Conservation (phyloP, 768 basidiomycete species). For the Phlegmacium glaucopus region DNA sequence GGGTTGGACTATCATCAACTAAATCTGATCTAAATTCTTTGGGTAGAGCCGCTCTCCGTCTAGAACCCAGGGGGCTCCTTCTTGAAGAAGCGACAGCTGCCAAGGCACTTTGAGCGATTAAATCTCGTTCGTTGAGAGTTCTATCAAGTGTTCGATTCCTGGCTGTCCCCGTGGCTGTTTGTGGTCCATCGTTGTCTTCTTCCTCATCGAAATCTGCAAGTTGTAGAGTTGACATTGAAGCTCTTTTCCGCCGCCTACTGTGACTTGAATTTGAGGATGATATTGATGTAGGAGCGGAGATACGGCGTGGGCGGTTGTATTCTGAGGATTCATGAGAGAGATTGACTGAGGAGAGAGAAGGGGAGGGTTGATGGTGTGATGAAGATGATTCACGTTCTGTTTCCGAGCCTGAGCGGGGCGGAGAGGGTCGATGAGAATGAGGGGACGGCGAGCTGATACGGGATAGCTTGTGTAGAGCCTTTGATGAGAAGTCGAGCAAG, state of each 20-base stretch:
- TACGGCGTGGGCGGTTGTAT: conserved; percentile 18
- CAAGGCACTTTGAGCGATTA: conserved; percentile 55
- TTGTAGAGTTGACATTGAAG: conserved; percentile 20
- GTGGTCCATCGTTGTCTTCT: conserved; percentile 18
- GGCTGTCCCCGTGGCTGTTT: conserved; percentile 17
- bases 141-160: conserved; percentile 21
- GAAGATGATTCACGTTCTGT: conserved; percentile 65
- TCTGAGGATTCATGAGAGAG: conserved; percentile 12
- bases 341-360: conserved; percentile 10
- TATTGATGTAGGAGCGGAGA: conserved; percentile 23
- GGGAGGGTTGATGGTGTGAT: conserved; percentile 21
- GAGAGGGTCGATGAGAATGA: conserved; percentile 27
- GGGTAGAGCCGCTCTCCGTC: conserved; percentile 40
- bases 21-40: conserved; percentile 37
- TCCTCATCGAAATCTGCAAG: conserved; percentile 25
- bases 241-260: conserved; percentile 25
- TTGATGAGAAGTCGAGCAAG: conserved; percentile 10
- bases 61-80: conserved; percentile 39
- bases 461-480: conserved; percentile 67
- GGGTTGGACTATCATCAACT: conserved; percentile 10
- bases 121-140: conserved; percentile 19
- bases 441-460: conserved; percentile 52
- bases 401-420: conserved; percentile 67
- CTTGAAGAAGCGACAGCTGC: conserved; percentile 58
- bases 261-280: conserved; percentile 20